Evolutionary conservation across 129 eudicot genomes (phyloP).

Genomic region (Rutidosis leptorrhynchoides): DNA sequence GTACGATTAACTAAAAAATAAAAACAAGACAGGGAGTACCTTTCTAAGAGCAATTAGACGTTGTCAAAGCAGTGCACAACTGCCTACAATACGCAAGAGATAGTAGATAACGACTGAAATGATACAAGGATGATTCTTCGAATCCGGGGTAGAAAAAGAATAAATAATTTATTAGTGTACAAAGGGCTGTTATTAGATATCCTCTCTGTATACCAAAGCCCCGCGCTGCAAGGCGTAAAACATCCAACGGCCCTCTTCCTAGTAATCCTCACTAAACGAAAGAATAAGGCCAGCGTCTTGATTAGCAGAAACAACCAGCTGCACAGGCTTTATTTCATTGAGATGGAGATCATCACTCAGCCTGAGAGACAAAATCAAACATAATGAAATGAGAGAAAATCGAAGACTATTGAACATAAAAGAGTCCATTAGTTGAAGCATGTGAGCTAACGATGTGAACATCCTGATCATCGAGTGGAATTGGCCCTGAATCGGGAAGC

Average conservation of each 20-base stretch:
- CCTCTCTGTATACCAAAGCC: constrained; percentile 99
- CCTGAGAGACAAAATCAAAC: constrained; percentile 54
- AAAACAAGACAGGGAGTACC: constrained; percentile 47
- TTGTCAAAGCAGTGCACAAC: constrained; percentile 82
- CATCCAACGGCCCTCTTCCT: constrained; percentile 76
- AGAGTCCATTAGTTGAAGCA: constrained; percentile 10
- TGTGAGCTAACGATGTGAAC: constrained; percentile 81
- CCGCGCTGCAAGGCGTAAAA: constrained; percentile 74
- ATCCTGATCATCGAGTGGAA: constrained; percentile 92
- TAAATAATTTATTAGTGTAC: constrained; percentile 73
- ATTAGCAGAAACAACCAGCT: constrained; percentile 84
- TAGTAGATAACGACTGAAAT: background rate
- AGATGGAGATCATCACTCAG: constrained; percentile 97
- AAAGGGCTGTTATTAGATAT: constrained; percentile 76
- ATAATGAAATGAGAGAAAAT: constrained; percentile 15
- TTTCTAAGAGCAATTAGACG: constrained; percentile 71
- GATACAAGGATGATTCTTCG: background rate
- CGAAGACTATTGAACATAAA: background rate
- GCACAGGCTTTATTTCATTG: constrained; percentile 84
- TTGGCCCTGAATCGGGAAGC: constrained; percentile 74
- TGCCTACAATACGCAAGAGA: constrained; percentile 52
- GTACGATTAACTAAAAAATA: background rate
- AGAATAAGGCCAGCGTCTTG: constrained; percentile 69
- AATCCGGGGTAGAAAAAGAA: constrained; percentile 22
- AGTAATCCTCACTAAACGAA: constrained; percentile 68